These are phyloP conservation scores for Fusarium albosuccineum DNA, from an alignment of 2,329 filamentous ascomycete genomes.

Conservation along the genomic window DNA sequence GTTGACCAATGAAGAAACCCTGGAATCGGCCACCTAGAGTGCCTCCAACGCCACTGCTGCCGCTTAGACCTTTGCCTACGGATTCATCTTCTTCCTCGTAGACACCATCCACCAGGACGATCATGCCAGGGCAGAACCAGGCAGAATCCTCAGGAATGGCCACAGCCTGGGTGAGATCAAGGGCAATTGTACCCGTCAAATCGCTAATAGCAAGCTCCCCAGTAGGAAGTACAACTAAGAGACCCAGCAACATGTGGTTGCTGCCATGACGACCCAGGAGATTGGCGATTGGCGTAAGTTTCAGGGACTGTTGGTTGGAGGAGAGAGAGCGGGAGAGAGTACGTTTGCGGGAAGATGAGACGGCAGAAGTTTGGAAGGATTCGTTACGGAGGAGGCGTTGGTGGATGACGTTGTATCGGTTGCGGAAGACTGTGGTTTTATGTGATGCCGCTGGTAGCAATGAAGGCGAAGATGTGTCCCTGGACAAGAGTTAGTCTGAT, in stretches of 20 bases:
- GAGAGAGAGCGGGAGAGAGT: conserved; percentile 71
- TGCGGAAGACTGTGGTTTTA: conserved; percentile 88
- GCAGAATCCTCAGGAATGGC: conserved; percentile 87
- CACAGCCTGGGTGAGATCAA: conserved; percentile 85
- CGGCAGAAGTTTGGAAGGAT: conserved; percentile 86
- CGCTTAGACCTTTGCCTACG: conserved; percentile 76
- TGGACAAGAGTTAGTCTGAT: conserved; percentile 49
- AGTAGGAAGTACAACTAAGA: conserved; percentile 84
- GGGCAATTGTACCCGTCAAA: conserved; percentile 85
- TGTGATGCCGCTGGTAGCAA: conserved; percentile 82
- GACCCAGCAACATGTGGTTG: conserved; percentile 87
- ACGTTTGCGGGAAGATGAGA: conserved; percentile 70
- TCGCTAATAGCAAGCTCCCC: conserved; percentile 88
- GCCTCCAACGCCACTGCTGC: conserved; percentile 85
- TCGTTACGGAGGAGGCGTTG: conserved; percentile 94
- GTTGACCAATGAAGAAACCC: conserved; percentile 90
- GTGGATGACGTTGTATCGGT: conserved; percentile 92
- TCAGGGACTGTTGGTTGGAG: conserved; percentile 79
- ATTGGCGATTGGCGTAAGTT: conserved; percentile 86
- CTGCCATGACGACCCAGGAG: conserved; percentile 83
- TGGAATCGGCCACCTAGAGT: conserved; percentile 93
- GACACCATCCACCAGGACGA: conserved; percentile 93
- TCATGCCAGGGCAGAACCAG: conserved; percentile 97
- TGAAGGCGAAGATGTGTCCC: conserved; percentile 73
- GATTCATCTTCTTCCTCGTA: conserved; percentile 92